Evolutionary conservation across 2,329 filamentous ascomycete species (phyloP), one percentile per base, ranked within the genome.

Genomic region (Bipolaris cookei): DNA sequence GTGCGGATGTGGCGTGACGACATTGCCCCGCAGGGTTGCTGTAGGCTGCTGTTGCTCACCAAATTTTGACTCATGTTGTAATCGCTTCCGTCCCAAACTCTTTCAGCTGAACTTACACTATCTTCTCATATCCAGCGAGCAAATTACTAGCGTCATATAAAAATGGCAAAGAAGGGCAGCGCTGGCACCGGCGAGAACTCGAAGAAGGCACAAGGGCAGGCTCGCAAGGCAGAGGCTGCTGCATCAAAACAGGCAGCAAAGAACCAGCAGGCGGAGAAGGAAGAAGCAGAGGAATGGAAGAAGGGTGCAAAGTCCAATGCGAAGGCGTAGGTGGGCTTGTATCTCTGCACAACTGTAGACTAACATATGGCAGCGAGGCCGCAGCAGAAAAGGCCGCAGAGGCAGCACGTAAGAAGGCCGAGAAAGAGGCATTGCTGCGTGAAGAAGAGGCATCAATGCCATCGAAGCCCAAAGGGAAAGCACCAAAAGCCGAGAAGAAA

Each of bases 191-290:
- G 96, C 62, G 92, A 90, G 39, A 55, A 38, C 79, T 89, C 84
- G 76, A 98, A 97, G 80, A 98, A 98, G 82, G 92, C 81, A 2
- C 86, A 89, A 7, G 95, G 94, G 63, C 92, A 97, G 77, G 92
- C 93, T 62, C 86, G 92, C 79, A 98, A 99, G 83, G 92, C 92
- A 62, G 92, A 97, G 46, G 88, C 87, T 3, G 94, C 92, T 1
- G 90, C 91, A 7, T 80, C 84, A 54, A 98, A 98, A 79, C 84
- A 88, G 57, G 91, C 91, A 0, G 87, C 78, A 3, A 88, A 88
- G 58, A 85, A 91, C 37, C 80, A 84, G 35, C 88, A 88, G 78
- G 84, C 82, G 51, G 86, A 86, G 4, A 85, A 82, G 2, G 86
- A 77, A 25, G 94, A 97, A 70, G 85, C 88, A 4, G 83, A 85